Conservation (phyloP, 192 early-diverging fungal species). For the Coemansia sp. region DNA sequence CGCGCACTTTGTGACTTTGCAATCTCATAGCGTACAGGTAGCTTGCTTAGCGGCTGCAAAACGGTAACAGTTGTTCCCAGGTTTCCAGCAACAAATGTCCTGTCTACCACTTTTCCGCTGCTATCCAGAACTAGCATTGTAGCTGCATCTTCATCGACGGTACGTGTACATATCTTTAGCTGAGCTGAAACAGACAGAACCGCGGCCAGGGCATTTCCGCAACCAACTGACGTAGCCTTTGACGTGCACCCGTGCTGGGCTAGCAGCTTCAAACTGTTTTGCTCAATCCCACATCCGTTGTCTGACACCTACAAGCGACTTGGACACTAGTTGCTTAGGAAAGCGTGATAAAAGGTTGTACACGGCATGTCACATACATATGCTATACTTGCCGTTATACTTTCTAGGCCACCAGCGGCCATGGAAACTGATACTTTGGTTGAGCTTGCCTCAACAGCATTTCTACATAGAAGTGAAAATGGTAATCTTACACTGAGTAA, state of each 20-base stretch:
- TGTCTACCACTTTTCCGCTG: neutral
- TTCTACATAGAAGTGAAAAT: slow-evolving; percentile 2
- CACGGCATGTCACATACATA: neutral
- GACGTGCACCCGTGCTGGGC: slow-evolving; percentile 30
- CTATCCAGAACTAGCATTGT: slow-evolving; percentile 22
- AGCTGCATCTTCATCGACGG: slow-evolving; percentile 8
- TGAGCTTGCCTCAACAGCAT: slow-evolving; percentile 21
- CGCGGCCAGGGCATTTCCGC: slow-evolving; percentile 32
- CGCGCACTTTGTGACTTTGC: slow-evolving; percentile 26
- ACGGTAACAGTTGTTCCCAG: slow-evolving; percentile 33
- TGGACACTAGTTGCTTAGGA: neutral
- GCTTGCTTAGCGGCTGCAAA: slow-evolving; percentile 32
- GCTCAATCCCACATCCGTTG: slow-evolving; percentile 24
- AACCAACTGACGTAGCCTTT: neutral
- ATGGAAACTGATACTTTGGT: slow-evolving; percentile 22
- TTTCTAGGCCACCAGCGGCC: slow-evolving; percentile 17
- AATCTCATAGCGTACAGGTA: slow-evolving; percentile 34
- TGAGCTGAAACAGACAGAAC: slow-evolving; percentile 23
- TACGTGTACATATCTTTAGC: slow-evolving; percentile 31
- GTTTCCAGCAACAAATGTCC: slow-evolving; percentile 20
- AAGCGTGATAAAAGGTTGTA: neutral
- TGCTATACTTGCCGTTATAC: slow-evolving; percentile 26
- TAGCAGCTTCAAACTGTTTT: slow-evolving; percentile 14
- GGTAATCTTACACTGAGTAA: neutral
- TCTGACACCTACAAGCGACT: slow-evolving; percentile 25